A percentile compares a stretch with the other conserved stretches of the same genome.
Conservation (phyloP, 2,329 filamentous ascomycete species). For the Thielaviopsis cerberus region DNA sequence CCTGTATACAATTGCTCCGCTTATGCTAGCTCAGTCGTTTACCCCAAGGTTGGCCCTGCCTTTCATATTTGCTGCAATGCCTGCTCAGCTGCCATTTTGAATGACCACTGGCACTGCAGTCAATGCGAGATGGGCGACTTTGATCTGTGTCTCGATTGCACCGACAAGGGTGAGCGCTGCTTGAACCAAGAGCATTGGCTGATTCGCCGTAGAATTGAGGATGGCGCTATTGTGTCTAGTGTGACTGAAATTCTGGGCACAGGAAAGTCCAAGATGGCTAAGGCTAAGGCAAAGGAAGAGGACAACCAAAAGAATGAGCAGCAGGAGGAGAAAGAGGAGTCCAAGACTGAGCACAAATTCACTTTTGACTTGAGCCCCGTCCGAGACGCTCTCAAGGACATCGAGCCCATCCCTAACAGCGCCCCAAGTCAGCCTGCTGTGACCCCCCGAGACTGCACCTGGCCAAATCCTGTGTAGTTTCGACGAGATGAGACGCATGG, state of each 20-base stretch:
- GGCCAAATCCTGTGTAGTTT: too few relatives aligned
- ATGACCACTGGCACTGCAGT: conserved; percentile 84
- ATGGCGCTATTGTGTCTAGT: conserved; percentile 67
- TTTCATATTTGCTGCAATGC: conserved; percentile 91
- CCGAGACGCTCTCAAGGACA: too few relatives aligned
- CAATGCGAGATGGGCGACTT: conserved; percentile 88
- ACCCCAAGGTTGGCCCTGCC: conserved; percentile 18
- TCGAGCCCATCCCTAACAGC: too few relatives aligned
- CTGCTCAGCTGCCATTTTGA: conserved; percentile 60
- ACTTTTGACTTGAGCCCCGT: too few relatives aligned
- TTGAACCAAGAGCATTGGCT: conserved; percentile 71
- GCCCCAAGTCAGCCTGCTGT: too few relatives aligned
- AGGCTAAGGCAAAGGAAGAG: not conserved
- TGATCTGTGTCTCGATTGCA: conserved; percentile 70
- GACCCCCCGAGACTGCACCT: too few relatives aligned
- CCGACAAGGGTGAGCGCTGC: conserved; percentile 60
- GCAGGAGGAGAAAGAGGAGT: too few relatives aligned
- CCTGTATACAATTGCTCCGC: not conserved
- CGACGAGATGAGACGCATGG: too few relatives aligned
- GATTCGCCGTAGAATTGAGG: conserved; percentile 69
- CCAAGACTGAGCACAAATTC: too few relatives aligned
- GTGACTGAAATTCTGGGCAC: conserved; percentile 53
- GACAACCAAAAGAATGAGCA: too few relatives aligned
- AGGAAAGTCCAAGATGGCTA: not conserved
- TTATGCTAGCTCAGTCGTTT: conserved; percentile 10